phyloP scores from a whole-genome alignment of 768 basidiomycete species.

The Psilocybe tampanensis region DNA sequence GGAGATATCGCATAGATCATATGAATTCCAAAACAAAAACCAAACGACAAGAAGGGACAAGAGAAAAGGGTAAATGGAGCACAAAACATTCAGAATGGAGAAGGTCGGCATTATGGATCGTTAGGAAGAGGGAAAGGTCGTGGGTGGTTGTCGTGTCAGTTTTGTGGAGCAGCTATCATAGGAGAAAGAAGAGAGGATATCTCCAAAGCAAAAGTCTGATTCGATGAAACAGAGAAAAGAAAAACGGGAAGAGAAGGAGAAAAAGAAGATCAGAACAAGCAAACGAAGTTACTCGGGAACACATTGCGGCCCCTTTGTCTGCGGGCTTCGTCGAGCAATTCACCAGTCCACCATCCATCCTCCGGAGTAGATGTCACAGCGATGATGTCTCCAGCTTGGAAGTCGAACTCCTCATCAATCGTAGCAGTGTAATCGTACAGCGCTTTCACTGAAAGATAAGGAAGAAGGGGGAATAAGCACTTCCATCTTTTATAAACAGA shows the following conservation, averaged over 20 bases:
- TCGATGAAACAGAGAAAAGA: no score
- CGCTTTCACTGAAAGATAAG: slow-evolving; percentile 67
- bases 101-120: background rate
- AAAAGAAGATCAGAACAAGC: slow-evolving; percentile 55
- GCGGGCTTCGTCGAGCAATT: slow-evolving; percentile 75
- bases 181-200: background rate
- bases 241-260: background rate
- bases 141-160: background rate
- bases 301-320: slow-evolving; percentile 72
- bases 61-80: background rate
- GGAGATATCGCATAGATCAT: no score
- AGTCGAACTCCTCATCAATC: slow-evolving; percentile 94
- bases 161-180: background rate
- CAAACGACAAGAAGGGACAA: background rate
- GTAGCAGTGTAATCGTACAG: slow-evolving; percentile 85
- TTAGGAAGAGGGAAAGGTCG: background rate
- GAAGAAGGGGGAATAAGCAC: background rate
- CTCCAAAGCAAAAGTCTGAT: no score
- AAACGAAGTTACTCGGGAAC: slow-evolving; percentile 90
- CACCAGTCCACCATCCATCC: slow-evolving; percentile 98
- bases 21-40: no score
- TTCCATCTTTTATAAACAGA: background rate
- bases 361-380: slow-evolving; percentile 93
- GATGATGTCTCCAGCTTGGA: slow-evolving; percentile 93
- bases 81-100: background rate